These are phyloP conservation scores for Teratosphaeria gauchensis DNA, from an alignment of 2,329 filamentous ascomycete genomes.

Conservation along the genomic window DNA sequence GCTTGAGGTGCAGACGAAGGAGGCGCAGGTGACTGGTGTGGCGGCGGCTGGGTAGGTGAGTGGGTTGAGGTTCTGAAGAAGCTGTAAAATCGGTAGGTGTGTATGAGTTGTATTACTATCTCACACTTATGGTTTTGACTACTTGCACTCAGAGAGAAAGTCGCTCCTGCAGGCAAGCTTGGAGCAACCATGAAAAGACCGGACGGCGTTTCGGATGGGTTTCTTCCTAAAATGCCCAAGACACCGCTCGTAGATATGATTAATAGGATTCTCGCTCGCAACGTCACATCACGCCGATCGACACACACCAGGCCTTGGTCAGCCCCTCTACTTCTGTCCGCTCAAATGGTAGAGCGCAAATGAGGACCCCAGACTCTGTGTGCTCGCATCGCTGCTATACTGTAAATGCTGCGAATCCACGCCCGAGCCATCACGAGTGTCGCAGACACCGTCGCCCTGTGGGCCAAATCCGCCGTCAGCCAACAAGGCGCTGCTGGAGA, in stretches of 20 bases:
- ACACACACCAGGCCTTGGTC: neutral
- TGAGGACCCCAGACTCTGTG: constrained; percentile 22
- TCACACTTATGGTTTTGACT: no score
- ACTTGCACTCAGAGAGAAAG: no score
- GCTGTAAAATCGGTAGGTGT: no score
- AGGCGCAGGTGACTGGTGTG: neutral
- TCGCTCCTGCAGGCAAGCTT: no score
- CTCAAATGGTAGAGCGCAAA: constrained; percentile 7
- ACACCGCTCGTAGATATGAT: no score
- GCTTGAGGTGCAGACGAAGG: constrained; percentile 46
- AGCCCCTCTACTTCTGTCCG: neutral
- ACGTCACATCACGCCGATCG: no score
- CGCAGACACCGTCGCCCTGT: constrained; percentile 29
- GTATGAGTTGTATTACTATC: no score
- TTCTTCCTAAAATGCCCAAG: no score
- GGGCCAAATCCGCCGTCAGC: neutral
- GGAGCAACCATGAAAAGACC: no score
- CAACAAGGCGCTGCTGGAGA: neutral
- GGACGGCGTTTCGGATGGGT: no score
- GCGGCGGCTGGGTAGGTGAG: neutral
- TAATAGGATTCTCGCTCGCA: no score
- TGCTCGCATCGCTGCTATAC: constrained; percentile 18
- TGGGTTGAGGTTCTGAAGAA: no score
- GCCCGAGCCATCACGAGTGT: constrained; percentile 22
- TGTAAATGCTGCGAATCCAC: constrained; percentile 24